Conservation (phyloP, 495 filamentous ascomycete species). For the Talaromyces stipitatus region DNA sequence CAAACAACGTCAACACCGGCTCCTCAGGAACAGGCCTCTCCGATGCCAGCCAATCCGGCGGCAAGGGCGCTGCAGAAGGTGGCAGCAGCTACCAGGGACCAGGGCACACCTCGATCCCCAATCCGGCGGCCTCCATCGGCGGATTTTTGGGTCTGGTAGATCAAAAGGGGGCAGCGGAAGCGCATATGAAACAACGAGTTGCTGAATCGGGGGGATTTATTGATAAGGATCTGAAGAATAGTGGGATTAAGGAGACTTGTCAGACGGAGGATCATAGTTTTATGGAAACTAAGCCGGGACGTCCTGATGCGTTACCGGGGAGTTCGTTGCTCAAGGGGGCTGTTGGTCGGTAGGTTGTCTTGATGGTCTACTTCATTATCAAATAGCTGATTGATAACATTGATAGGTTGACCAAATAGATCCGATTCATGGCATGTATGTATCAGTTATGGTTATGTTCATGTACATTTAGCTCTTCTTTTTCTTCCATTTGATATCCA, state of each 20-base stretch:
- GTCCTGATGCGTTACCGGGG: slow-evolving; percentile 24
- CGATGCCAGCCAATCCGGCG: not conserved
- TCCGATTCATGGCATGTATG: not conserved
- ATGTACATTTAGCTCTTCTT: not conserved
- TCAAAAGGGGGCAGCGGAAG: slow-evolving; percentile 25
- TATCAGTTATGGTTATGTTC: not conserved
- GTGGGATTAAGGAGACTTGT: slow-evolving; percentile 13
- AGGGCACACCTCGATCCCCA: slow-evolving; percentile 13
- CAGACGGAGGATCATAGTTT: slow-evolving; percentile 31
- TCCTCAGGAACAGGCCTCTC: slow-evolving; percentile 9
- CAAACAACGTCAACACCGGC: slow-evolving; percentile 21
- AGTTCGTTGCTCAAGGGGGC: slow-evolving; percentile 19
- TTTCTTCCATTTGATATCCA: not conserved
- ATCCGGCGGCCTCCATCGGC: slow-evolving; percentile 20
- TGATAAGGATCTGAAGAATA: slow-evolving; percentile 5
- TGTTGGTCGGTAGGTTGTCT: slow-evolving; percentile 20
- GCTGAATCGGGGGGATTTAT: slow-evolving; percentile 5
- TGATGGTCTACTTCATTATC: not conserved
- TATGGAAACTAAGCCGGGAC: slow-evolving; percentile 25
- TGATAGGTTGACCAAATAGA: slow-evolving; percentile 2
- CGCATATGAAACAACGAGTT: slow-evolving; percentile 15
- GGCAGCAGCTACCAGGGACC: not conserved
- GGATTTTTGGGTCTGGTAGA: slow-evolving; percentile 21
- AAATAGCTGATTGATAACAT: not conserved
- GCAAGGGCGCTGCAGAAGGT: not conserved